Evolutionary conservation across 1,284 basidiomycete species (phyloP), one percentile per base, ranked within the genome.

Genomic region (Rhodotorula sp.): DNA sequence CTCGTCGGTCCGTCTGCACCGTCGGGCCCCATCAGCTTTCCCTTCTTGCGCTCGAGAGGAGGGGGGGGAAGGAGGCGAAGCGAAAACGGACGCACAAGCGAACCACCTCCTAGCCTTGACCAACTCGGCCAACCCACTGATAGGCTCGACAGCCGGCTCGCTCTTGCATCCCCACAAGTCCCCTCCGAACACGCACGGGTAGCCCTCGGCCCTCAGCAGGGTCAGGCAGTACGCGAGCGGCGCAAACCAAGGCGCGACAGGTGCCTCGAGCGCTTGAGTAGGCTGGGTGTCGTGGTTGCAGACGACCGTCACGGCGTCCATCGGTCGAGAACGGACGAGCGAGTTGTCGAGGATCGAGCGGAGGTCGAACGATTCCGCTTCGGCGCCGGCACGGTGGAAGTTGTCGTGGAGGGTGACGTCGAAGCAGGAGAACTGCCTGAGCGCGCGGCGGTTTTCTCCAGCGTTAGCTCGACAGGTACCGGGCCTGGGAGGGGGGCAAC

Each of bases 131-230:
- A 85, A 79, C 77, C 84, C 83, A 34, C 16, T 34, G 48, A 78
- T 63, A 40, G 65, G 60, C 51, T 74, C 67, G 26, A 59, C 62
- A 13, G 31, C 16, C 16, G 65, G 59, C 20, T 69, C 71, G n/a
- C 53, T 59, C 51, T 76, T 69, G 64, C 80, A 82, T 24, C 85
- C 85, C 75, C 85, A 91, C 31, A 95, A 79, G 80, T 97, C 94
- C 13, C 93, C 93, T 72, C 92, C 92, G 81, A 97, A 97, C 44
- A 96, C 87, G 77, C 92, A 68, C 85, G 94, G 94, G 80, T 94
- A 88, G n/a, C 94, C 94, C 65, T 86, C 84, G 28, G 84, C 82
- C 69, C 92, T 87, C 52, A 96, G 84, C 48, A 97, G 84, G 78
- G 95, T 94, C 61, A 97, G 80, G 2, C 92, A 87, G 80, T 97